These are phyloP conservation scores for Aspergillus novofumigatus DNA, from an alignment of 2,329 filamentous ascomycete species.

Conservation along the genomic window DNA sequence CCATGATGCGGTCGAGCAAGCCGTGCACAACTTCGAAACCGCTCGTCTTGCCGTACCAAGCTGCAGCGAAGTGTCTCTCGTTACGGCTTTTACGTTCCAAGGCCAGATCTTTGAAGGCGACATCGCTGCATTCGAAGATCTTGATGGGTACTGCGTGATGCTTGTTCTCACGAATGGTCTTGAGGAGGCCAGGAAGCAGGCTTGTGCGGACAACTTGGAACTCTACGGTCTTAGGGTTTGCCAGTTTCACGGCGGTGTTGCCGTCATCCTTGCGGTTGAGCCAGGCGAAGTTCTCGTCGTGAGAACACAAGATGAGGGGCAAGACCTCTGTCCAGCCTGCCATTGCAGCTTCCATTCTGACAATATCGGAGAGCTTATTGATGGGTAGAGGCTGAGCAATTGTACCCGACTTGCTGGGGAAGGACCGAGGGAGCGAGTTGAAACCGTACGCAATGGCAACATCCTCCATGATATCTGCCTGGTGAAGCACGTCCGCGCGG, in stretches of 20 bases:
- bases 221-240: conserved; percentile 88
- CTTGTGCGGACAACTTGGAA: conserved; percentile 91
- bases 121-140: conserved; percentile 87
- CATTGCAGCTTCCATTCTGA: conserved; percentile 84
- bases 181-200: conserved; percentile 79
- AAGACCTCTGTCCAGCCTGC: conserved; percentile 95
- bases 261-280: conserved; percentile 87
- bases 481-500: conserved; percentile 88
- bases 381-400: conserved; percentile 82
- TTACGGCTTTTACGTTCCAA: conserved; percentile 85
- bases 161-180: conserved; percentile 93
- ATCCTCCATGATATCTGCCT: conserved; percentile 98
- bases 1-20: conserved; percentile 82
- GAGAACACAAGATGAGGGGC: conserved; percentile 92
- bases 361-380: conserved; percentile 92
- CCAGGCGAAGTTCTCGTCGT: conserved; percentile 97
- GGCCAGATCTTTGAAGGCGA: conserved; percentile 80
- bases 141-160: conserved; percentile 82
- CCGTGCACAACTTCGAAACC: conserved; percentile 97
- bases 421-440: conserved; percentile 85
- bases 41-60: conserved; percentile 88
- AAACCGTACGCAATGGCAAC: conserved; percentile 95
- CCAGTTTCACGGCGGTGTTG: conserved; percentile 74
- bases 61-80: conserved; percentile 92
- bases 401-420: conserved; percentile 80